Base-by-base conservation (phyloP, 2,329 filamentous ascomycete species). In the Stagonosporopsis tanaceti region DNA sequence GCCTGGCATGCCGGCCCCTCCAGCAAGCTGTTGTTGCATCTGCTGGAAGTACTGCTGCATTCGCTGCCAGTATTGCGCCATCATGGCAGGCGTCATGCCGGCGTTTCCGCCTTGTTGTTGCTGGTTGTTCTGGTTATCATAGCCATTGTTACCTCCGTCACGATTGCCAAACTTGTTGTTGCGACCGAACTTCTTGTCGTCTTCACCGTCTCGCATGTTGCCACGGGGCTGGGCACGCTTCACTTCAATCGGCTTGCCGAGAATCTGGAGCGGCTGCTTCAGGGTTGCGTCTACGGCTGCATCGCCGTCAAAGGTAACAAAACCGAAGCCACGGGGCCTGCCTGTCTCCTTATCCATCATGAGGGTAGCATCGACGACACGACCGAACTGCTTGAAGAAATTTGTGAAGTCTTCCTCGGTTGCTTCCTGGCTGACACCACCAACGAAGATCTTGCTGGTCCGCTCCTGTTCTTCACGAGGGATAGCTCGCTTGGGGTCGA, bases 291-390 rank as follows among this genome's bases (percentile, higher is more conserved):
- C 95, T 41, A 99, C 95, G 17, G 95, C 95, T 15, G 92, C 89
- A 71, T 99, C 95, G 65, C 89, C 96, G 78, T 99, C 95, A 68
- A 99, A 99, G 0, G 95, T 99, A 50, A 99, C 95, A 76, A 99
- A 99, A 14, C 95, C 95, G 71, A 99, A 99, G 1, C 95, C 95
- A 72, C 95, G 86, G 2, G 95, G 95, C 38, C 95, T 87, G n/a
- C 95, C 95, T 0, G 95, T 99, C 76, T 99, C 95, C 79, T 99
- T 99, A 77, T 99, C 95, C 88, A 99, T 99, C 95, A 99, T 99
- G 2, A 99, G 87, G 0, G 95, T 99, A 2, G 95, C 95, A 78
- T 99, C 95, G 37, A 99, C 89, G 20, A 99, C 95, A 60, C 94
- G 89, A 27, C 95, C 95, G 70, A 98, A 99, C 72, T 97, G 92